Percentiles rank a stretch among this genome's conserved stretches.
phyloP scores from a whole-genome alignment of 305 asterid species.

The Fraxinus greggii region DNA sequence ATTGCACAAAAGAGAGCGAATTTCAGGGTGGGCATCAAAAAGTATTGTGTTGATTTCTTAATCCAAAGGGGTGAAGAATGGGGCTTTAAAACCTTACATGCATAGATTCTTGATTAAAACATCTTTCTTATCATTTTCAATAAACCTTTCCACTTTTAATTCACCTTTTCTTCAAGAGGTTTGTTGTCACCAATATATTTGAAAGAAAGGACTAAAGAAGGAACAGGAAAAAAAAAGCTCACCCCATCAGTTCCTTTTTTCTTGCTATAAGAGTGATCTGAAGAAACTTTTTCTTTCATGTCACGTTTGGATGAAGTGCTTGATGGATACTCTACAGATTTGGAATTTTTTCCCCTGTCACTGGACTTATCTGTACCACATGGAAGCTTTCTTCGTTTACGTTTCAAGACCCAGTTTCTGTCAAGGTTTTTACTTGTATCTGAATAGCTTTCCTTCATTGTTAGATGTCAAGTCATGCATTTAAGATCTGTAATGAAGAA shows the following conservation, averaged over 20 bases:
- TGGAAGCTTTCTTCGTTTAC: slow-evolving; percentile 74
- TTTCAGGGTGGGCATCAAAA: neutral
- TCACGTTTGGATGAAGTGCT: slow-evolving; percentile 38
- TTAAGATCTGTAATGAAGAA: slow-evolving; percentile 33
- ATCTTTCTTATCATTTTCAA: neutral
- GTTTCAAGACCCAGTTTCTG: slow-evolving; percentile 76
- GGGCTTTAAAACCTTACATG: neutral
- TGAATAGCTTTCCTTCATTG: slow-evolving; percentile 62
- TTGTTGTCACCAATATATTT: slow-evolving; percentile 5
- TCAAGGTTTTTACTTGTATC: slow-evolving; percentile 53
- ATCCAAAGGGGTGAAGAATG: neutral
- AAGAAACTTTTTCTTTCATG: slow-evolving; percentile 40
- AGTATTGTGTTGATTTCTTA: neutral
- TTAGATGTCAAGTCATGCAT: slow-evolving; percentile 22
- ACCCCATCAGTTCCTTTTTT: slow-evolving; percentile 94
- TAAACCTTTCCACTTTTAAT: neutral
- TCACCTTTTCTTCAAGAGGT: slow-evolving; percentile 1
- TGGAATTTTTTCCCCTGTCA: slow-evolving; percentile 42
- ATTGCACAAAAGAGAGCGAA: neutral
- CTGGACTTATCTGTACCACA: slow-evolving; percentile 48
- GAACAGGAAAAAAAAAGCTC: slow-evolving; percentile 31
- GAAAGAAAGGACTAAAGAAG: slow-evolving; percentile 7
- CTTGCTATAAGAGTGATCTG: slow-evolving; percentile 50
- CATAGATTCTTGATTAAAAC: neutral
- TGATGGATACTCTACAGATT: slow-evolving; percentile 42